Evolutionary conservation across 2,329 filamentous ascomycete genomes (phyloP).

Genomic region (Colletotrichum cordylinicola): DNA sequence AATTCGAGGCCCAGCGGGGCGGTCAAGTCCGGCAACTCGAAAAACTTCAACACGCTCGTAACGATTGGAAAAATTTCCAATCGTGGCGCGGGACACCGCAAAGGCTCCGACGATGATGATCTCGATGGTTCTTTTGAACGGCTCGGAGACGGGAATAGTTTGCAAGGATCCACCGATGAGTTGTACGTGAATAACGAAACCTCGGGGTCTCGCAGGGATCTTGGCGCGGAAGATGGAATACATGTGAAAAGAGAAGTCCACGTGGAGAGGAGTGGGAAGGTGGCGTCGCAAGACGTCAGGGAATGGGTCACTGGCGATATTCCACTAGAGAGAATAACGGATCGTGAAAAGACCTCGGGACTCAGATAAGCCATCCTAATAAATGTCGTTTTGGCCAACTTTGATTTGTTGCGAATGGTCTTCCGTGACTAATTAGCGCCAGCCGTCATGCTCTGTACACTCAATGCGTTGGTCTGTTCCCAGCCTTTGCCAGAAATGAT

Average conservation of each 20-base stretch:
- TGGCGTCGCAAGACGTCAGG: background rate
- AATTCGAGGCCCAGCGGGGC: background rate
- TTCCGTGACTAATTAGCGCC: background rate
- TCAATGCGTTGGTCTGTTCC: too few relatives aligned
- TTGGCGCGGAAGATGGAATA: background rate
- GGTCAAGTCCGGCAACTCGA: background rate
- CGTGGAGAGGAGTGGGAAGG: background rate
- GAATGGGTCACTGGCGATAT: background rate
- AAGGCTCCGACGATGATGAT: background rate
- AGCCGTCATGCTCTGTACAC: too few relatives aligned
- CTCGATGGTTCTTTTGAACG: background rate
- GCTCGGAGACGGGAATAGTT: background rate
- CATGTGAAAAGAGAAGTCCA: background rate
- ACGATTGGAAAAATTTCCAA: background rate
- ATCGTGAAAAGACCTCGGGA: background rate
- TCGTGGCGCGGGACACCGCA: background rate
- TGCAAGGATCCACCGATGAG: background rate
- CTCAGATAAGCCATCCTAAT: background rate
- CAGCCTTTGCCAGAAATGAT: background rate
- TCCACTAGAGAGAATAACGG: background rate
- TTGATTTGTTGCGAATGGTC: background rate
- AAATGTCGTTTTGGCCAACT: background rate
- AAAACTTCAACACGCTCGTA: background rate
- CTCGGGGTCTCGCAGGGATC: background rate
- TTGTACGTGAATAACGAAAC: background rate